Evolutionary conservation across 768 basidiomycete genomes (phyloP), one percentile per base, ranked within the genome.

Genomic region (Panaeolus cyanescens): DNA sequence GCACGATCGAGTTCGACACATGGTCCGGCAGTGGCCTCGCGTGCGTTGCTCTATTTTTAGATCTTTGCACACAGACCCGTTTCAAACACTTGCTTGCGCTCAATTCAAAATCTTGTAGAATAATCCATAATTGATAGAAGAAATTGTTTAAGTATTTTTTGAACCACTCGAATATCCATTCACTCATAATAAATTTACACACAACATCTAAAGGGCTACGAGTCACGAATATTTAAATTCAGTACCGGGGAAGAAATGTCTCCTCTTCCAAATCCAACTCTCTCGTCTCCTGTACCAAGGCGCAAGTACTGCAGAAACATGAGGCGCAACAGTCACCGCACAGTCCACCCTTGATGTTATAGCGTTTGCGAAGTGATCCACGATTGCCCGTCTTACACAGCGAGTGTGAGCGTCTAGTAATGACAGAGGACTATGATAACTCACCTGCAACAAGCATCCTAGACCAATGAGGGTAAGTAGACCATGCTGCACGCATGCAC

Each of bases 281-380:
- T 31, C 76, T 73, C 31, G 72, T 72, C 61, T 81, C 83, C 66
- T 85, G 84, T 0, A 75, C 74, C 45, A 85, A 78, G 10, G 75
- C 75, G 67, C 85, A 86, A 17, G 83, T 76, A 0, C 66, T 63
- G 66, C 83, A 85, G 64, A 72, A 84, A 22, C 70, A 75, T 0
- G 78, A 68, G 4, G 75, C 59, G 37, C 68, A 68, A 62, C 79
- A 84, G 61, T 84, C 84, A 2, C 72, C 72, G 56, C 72, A 70
- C 10, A 70, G 64, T n/a, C 73, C 72, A 17, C 84, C 85, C 22
- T 74, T 73, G 67, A 86, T 82, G 55, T 71, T 71, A 68, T 84
- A 83, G 32, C 84, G 78, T 12, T 55, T 28, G 53, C 84, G 80
- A 57, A 80, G 66, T 30, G 69, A 67, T 5, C 74, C 72, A 56